Conservation (phyloP, 305 asterid species). For the Fraxinus albicans region DNA sequence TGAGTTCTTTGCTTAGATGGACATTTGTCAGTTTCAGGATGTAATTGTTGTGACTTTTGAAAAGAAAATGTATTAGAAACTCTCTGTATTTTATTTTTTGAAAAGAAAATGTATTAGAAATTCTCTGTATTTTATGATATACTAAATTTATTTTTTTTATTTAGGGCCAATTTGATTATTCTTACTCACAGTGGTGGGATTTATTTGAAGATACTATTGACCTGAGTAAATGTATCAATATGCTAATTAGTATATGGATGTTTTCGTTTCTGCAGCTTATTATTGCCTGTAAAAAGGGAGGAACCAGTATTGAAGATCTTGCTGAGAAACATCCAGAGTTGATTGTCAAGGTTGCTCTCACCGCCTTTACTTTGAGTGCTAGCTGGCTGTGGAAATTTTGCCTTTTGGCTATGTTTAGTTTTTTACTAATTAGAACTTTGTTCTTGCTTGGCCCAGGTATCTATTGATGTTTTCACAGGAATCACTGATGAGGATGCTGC, state of each 20-base stretch:
- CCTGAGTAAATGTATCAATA: neutral
- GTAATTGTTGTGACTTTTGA: neutral
- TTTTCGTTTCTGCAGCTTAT: slow-evolving; percentile 63
- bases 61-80: neutral
- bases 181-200: neutral
- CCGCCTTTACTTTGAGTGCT: slow-evolving; percentile 8
- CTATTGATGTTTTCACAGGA: slow-evolving; percentile 85
- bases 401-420: neutral
- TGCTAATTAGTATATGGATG: slow-evolving; percentile 1
- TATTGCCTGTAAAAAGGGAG: slow-evolving; percentile 92
- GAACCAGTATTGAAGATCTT: slow-evolving; percentile 98
- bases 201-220: neutral
- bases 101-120: neutral
- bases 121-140: neutral
- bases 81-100: neutral
- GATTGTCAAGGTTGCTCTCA: slow-evolving; percentile 68
- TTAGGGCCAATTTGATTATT: neutral
- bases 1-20: neutral
- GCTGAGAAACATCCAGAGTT: slow-evolving; percentile 94
- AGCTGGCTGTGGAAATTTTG: slow-evolving; percentile 9
- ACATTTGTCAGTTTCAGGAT: neutral
- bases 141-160: neutral
- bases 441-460: slow-evolving; percentile 52
- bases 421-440: slow-evolving; percentile 3
- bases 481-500: slow-evolving; percentile 94